These are phyloP conservation scores for Astrothelium macrocarpum DNA, from an alignment of 495 filamentous ascomycete genomes.

Conservation along the genomic window DNA sequence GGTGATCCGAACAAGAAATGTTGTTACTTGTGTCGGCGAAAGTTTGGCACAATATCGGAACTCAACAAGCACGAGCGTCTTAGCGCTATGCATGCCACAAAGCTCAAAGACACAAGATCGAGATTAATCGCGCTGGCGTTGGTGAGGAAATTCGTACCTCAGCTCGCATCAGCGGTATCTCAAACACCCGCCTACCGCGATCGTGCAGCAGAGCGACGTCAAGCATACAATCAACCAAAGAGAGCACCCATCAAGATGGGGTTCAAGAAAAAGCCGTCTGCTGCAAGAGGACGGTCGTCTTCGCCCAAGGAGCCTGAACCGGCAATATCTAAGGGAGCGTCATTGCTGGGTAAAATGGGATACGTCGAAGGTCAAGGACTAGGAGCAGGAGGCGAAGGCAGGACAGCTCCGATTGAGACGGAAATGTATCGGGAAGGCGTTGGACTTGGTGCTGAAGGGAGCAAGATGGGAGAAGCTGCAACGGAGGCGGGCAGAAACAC, in stretches of 20 bases:
- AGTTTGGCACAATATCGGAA: slow-evolving; percentile 59
- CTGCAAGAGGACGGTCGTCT: slow-evolving; percentile 21
- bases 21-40: slow-evolving; percentile 67
- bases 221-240: slow-evolving; percentile 61
- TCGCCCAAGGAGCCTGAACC: slow-evolving; percentile 28
- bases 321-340: slow-evolving; percentile 65
- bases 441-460: slow-evolving; percentile 73
- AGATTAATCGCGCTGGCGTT: slow-evolving; percentile 25
- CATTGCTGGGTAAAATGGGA: slow-evolving; percentile 83
- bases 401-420: slow-evolving; percentile 65
- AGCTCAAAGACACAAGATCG: slow-evolving; percentile 39
- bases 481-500: slow-evolving; percentile 72
- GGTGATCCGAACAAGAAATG: slow-evolving; percentile 60
- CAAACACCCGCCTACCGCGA: slow-evolving; percentile 60
- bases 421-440: slow-evolving; percentile 76
- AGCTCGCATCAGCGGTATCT: slow-evolving; percentile 19
- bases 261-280: slow-evolving; percentile 27
- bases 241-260: slow-evolving; percentile 38
- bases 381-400: slow-evolving; percentile 68
- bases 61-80: slow-evolving; percentile 68
- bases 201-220: slow-evolving; percentile 70
- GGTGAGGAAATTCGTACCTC: neutral
- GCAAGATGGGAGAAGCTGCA: slow-evolving; percentile 72
- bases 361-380: slow-evolving; percentile 74
- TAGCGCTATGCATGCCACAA: slow-evolving; percentile 62